Evolutionary conservation across 2,329 filamentous ascomycete genomes (phyloP).

Genomic region (Geosmithia morbida): DNA sequence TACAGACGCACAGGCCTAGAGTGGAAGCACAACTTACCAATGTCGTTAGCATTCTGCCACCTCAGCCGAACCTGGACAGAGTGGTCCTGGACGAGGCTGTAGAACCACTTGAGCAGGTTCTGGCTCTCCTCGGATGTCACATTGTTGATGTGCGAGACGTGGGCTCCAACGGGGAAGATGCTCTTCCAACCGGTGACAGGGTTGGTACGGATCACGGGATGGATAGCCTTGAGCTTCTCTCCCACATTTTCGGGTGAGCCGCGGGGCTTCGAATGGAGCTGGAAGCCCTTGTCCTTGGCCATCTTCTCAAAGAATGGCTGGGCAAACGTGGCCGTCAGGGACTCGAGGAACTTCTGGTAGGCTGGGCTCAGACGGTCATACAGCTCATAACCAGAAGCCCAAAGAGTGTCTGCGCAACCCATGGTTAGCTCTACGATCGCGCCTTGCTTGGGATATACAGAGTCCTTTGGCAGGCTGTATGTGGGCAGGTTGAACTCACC

Average conservation of each 20-base stretch:
- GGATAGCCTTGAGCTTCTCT: constrained; percentile 28
- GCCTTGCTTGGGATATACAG: not conserved
- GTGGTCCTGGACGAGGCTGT: constrained; percentile 36
- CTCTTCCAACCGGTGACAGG: constrained; percentile 44
- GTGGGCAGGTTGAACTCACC: constrained; percentile 16
- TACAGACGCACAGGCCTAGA: not conserved
- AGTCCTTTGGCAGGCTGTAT: no score
- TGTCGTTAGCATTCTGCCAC: constrained; percentile 30
- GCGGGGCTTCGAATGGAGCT: constrained; percentile 27
- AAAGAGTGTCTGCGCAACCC: constrained; percentile 38
- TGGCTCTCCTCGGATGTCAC: constrained; percentile 31
- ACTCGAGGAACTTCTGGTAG: constrained; percentile 43
- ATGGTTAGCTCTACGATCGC: not conserved
- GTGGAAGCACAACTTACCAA: constrained; percentile 9
- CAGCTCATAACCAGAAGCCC: constrained; percentile 53
- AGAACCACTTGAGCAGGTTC: constrained; percentile 35
- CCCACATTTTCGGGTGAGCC: constrained; percentile 37
- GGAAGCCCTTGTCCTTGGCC: constrained; percentile 27
- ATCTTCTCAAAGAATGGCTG: constrained; percentile 34
- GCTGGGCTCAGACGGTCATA: constrained; percentile 47
- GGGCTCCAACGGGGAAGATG: constrained; percentile 35
- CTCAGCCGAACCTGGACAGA: constrained; percentile 35
- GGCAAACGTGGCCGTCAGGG: constrained; percentile 38
- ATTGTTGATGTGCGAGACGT: constrained; percentile 34
- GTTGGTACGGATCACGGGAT: constrained; percentile 42